phyloP scores from a whole-genome alignment of 306 rosid species.

The Pyrus betulifolia region DNA sequence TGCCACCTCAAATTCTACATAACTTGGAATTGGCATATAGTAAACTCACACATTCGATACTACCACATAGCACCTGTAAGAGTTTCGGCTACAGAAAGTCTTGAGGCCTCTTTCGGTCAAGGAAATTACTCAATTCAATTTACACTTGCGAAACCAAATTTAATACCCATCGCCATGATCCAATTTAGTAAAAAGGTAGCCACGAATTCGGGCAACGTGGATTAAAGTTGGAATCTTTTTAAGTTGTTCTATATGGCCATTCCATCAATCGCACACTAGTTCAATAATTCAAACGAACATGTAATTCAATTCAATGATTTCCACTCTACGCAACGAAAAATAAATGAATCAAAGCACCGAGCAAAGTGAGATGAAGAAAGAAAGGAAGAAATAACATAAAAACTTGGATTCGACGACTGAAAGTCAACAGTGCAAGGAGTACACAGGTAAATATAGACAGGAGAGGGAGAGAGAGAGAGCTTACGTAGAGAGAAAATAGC shows the following conservation, averaged over 20 bases:
- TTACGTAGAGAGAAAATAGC: constrained; percentile 9
- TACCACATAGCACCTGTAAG: not conserved
- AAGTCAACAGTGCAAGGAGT: not conserved
- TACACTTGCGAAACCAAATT: not conserved
- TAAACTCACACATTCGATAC: not conserved
- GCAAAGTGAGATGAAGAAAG: not conserved
- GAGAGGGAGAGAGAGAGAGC: not conserved
- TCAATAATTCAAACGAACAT: not conserved
- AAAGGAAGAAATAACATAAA: not conserved
- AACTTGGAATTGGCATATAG: not conserved
- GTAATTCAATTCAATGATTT: not conserved
- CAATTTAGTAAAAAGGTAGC: not conserved
- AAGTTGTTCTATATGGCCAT: not conserved
- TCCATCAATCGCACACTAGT: not conserved
- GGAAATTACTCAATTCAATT: not conserved
- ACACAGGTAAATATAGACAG: no score
- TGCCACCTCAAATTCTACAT: not conserved
- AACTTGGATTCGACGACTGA: not conserved
- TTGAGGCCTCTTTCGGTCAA: not conserved
- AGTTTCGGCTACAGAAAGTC: not conserved
- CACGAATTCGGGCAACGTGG: not conserved
- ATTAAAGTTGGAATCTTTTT: not conserved
- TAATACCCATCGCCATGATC: not conserved
- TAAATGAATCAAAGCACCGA: not conserved
- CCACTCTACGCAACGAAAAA: not conserved